Evolutionary conservation across 805 yeast species (phyloP).

Genomic region (Sugiyamaella marilandica): DNA sequence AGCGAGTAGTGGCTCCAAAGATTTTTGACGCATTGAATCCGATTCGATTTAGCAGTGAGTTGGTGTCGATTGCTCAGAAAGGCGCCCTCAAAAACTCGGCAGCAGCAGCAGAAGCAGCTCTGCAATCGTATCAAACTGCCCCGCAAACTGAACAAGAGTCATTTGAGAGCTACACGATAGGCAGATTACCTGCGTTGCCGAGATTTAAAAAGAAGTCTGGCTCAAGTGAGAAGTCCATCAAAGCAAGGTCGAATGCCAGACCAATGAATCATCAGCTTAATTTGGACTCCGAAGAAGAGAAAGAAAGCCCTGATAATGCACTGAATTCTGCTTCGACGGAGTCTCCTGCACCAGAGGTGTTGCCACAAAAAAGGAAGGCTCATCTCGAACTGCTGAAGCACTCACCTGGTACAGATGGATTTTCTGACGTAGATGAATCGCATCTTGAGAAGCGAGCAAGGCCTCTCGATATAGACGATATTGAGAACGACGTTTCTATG

Average conservation of each 20-base stretch:
- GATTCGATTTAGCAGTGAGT: conserved; percentile 22
- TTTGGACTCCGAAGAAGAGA: conserved; percentile 24
- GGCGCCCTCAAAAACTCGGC: conserved; percentile 1
- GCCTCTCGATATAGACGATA: neutral
- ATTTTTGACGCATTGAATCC: conserved; percentile 58
- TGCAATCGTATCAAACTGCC: no score
- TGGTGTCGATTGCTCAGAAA: neutral
- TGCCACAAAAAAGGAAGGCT: conserved; percentile 5
- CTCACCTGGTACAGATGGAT: conserved; percentile 26
- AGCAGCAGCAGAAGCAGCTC: conserved; percentile 1
- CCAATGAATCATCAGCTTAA: conserved; percentile 31
- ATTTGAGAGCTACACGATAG: neutral
- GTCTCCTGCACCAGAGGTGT: conserved; percentile 6
- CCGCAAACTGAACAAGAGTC: neutral
- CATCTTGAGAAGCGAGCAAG: neutral
- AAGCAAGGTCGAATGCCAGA: conserved; percentile 18
- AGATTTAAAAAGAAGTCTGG: conserved; percentile 25
- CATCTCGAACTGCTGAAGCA: neutral
- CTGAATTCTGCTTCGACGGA: conserved; percentile 14
- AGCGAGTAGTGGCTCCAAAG: conserved; percentile 64
- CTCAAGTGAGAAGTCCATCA: conserved; percentile 11
- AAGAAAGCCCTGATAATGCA: conserved; percentile 14
- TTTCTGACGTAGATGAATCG: conserved; percentile 45
- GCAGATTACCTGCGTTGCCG: conserved; percentile 25
- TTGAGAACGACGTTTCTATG: conserved; percentile 7